These are phyloP conservation scores for Epichloe hybrida DNA, from an alignment of 2,329 filamentous ascomycete genomes.

Conservation along the genomic window DNA sequence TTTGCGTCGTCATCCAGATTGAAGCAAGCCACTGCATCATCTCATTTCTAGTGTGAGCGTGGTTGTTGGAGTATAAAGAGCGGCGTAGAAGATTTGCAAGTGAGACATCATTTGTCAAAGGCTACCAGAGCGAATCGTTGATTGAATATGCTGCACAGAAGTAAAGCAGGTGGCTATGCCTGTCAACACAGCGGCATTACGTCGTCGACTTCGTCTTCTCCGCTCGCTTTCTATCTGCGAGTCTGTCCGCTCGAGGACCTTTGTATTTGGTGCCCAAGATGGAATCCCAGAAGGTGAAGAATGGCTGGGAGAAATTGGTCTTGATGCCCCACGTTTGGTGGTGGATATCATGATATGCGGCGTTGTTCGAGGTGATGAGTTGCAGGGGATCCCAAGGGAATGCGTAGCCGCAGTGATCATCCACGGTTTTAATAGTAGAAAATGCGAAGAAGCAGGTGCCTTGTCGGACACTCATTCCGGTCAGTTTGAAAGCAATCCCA, in stretches of 20 bases:
- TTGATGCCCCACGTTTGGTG: conserved; percentile 99
- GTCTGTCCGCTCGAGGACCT: conserved; percentile 38
- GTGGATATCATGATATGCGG: conserved; percentile 93
- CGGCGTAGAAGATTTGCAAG: background rate
- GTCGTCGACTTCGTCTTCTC: conserved; percentile 13
- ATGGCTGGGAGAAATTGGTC: conserved; percentile 80
- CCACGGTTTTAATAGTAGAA: conserved; percentile 90
- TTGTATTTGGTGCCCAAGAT: conserved; percentile 72
- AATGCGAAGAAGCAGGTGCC: conserved; percentile 80
- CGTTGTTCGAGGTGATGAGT: conserved; percentile 86
- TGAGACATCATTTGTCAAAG: background rate
- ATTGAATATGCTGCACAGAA: background rate
- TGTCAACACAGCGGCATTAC: background rate
- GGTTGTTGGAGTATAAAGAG: background rate
- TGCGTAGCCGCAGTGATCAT: conserved; percentile 94
- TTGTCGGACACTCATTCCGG: conserved; percentile 73
- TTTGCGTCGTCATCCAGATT: background rate
- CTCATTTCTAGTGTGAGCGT: background rate
- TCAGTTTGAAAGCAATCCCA: conserved; percentile 67
- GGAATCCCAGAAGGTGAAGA: conserved; percentile 92
- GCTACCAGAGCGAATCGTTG: background rate
- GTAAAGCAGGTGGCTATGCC: background rate
- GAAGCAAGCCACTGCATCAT: background rate
- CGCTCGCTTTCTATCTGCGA: conserved; percentile 24
- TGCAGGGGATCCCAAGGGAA: conserved; percentile 92